Evolutionary conservation across 2,329 filamentous ascomycete species (phyloP).

Genomic region (Shiraia bambusicola): DNA sequence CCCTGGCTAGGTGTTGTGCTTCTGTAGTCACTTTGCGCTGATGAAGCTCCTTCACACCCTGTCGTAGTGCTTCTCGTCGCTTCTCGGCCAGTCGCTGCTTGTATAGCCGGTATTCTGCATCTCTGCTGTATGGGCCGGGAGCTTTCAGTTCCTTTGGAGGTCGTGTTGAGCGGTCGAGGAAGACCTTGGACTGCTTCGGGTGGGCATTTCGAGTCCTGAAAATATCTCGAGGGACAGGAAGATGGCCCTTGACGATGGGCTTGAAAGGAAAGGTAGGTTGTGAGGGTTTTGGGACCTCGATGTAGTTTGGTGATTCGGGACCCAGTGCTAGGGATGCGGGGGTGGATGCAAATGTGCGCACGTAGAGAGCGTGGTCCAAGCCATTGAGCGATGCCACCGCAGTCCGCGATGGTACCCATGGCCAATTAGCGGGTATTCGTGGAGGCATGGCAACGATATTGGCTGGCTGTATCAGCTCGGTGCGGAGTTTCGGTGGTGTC

Average conservation of each 20-base stretch:
- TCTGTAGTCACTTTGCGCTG: slow-evolving; percentile 37
- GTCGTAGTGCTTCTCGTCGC: slow-evolving; percentile 70
- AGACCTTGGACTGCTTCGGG: slow-evolving; percentile 61
- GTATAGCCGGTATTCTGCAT: slow-evolving; percentile 60
- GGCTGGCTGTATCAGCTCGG: slow-evolving; percentile 1
- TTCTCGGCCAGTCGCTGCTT: slow-evolving; percentile 71
- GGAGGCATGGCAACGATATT: slow-evolving; percentile 43
- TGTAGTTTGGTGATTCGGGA: slow-evolving; percentile 85
- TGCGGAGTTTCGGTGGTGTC: slow-evolving; percentile 19
- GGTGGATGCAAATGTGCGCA: slow-evolving; percentile 50
- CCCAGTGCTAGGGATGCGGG: slow-evolving; percentile 56
- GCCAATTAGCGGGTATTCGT: slow-evolving; percentile 42
- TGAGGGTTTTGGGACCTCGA: slow-evolving; percentile 75
- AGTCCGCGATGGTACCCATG: slow-evolving; percentile 26
- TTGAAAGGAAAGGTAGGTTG: slow-evolving; percentile 63
- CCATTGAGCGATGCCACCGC: slow-evolving; percentile 16
- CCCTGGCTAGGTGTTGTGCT: slow-evolving; percentile 17
- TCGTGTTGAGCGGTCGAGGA: slow-evolving; percentile 62
- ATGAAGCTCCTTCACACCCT: slow-evolving; percentile 71
- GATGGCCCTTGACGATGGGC: slow-evolving; percentile 67
- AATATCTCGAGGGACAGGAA: slow-evolving; percentile 80
- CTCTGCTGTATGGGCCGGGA: slow-evolving; percentile 34
- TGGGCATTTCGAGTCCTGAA: slow-evolving; percentile 55
- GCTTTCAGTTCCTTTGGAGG: slow-evolving; percentile 50
- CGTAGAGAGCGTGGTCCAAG: slow-evolving; percentile 8